Base-by-base conservation (phyloP, 306 rosid species). In the Cucurbita ficifolia region DNA sequence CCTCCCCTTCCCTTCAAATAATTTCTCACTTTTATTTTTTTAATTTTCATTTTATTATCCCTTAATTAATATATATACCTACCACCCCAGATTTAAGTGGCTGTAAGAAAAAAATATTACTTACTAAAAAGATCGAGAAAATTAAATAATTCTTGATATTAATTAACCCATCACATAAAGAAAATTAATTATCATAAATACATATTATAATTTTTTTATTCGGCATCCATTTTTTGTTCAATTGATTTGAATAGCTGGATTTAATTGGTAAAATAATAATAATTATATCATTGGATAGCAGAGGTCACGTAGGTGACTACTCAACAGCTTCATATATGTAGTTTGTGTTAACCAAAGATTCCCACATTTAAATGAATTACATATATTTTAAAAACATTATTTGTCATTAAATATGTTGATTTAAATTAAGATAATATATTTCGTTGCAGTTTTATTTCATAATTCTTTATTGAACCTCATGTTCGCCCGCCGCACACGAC, bases 221-320 rank as follows among this genome's bases (percentile, higher is more conserved):
- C 70, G 18, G 52, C 36, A 10, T 42, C 7, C 10, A 6, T 14
- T 0, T 33, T 7, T 64, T 64, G 51, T 18, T 64, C 9, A 39
- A 19, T 64, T 64, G 71, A 64, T 64, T 64, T 64, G 36, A 64
- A 39, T 64, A 18, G 71, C 71, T 64, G 71, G 17, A 50, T 63
- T 40, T 64, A 18, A 40, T 64, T 42, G 70, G 7, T 63, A n/a
- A 39, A n/a, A 39, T 39, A 63, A 61, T 61, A 64, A 10, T 19
- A 40, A 64, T 64, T 18, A 42, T 64, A 42, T 18, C 70, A 63
- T 19, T 3, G 5, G 10, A 4, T 10, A 10, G 71, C 71, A 64
- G 38, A 64, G 1, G 51, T 61, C 46, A 64, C 16, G 36, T 64
- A 11, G 36, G 35, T 42, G 36, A 19, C 5, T 22, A 64, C n/a